A percentile compares a stretch with the other conserved stretches of the same genome.
Evolutionary conservation across 208 protist genomes (phyloP).

Genomic region (Trypanosoma theileri): DNA sequence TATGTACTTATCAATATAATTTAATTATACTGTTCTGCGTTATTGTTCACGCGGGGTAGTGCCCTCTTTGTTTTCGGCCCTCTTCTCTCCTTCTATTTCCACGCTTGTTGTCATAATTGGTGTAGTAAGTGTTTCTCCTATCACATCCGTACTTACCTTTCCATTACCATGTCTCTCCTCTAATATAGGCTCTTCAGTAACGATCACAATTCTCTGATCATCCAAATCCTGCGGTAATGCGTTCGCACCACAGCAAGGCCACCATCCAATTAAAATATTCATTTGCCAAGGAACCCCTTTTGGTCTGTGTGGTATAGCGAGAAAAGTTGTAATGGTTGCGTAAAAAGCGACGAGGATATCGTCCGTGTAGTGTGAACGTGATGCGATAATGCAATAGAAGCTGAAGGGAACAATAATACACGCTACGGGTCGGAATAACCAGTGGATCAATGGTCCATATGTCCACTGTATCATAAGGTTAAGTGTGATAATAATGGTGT

Average conservation of each 20-base stretch:
- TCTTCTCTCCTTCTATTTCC: no score
- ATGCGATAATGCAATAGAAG: constrained; percentile 77
- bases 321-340: constrained; percentile 59
- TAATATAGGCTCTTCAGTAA: background rate
- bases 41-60: no score
- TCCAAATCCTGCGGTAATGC: constrained; percentile 21
- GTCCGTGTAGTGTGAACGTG: constrained; percentile 89
- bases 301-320: constrained; percentile 46
- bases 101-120: background rate
- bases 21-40: no score
- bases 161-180: background rate
- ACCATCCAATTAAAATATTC: constrained; percentile 77
- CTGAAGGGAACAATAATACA: constrained; percentile 41
- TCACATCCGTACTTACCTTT: background rate
- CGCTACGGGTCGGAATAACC: constrained; percentile 18
- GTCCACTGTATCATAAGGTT: constrained; percentile 49
- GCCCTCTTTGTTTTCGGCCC: no score
- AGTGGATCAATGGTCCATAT: constrained; percentile 70
- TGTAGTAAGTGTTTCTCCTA: background rate
- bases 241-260: constrained; percentile 55
- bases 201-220: background rate
- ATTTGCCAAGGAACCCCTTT: constrained; percentile 77
- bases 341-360: constrained; percentile 77
- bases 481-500: constrained; percentile 84
- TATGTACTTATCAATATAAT: no score